phyloP scores from a whole-genome alignment of 176 grass and related monocot species.

The Carex littledalei region DNA sequence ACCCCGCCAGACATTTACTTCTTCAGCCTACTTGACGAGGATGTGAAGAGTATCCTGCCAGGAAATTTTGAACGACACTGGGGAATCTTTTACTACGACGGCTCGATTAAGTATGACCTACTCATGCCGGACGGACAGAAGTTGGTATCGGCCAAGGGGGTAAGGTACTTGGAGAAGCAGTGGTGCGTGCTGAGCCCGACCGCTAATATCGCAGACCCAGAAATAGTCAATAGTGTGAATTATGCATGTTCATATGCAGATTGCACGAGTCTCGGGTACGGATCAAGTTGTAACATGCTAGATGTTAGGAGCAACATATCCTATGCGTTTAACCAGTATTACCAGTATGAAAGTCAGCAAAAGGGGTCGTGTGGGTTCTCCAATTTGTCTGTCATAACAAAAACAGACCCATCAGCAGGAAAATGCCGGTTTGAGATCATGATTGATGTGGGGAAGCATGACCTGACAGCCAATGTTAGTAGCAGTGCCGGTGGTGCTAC shows the following conservation, averaged over 20 bases:
- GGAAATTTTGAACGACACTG: constrained; percentile 98
- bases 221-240: constrained; percentile 24
- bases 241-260: constrained; percentile 71
- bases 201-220: constrained; percentile 32
- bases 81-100: constrained; percentile 97
- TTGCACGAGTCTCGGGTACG: constrained; percentile 82
- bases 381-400: constrained; percentile 53
- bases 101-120: constrained; percentile 60
- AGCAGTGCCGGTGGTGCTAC: neutral
- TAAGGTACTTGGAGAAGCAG: constrained; percentile 60
- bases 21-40: constrained; percentile 85
- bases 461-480: constrained; percentile 22
- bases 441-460: constrained; percentile 66
- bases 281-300: constrained; percentile 52
- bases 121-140: constrained; percentile 21
- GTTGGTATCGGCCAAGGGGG: constrained; percentile 55
- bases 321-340: constrained; percentile 89
- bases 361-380: constrained; percentile 58
- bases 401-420: constrained; percentile 58
- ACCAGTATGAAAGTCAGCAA: constrained; percentile 53
- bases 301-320: constrained; percentile 64
- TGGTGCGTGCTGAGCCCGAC: constrained; percentile 68
- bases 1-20: constrained; percentile 84
- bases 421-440: constrained; percentile 63
- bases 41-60: constrained; percentile 70